Base-by-base conservation (phyloP, 257 asterid genomes). In the Capsicum chinense region DNA sequence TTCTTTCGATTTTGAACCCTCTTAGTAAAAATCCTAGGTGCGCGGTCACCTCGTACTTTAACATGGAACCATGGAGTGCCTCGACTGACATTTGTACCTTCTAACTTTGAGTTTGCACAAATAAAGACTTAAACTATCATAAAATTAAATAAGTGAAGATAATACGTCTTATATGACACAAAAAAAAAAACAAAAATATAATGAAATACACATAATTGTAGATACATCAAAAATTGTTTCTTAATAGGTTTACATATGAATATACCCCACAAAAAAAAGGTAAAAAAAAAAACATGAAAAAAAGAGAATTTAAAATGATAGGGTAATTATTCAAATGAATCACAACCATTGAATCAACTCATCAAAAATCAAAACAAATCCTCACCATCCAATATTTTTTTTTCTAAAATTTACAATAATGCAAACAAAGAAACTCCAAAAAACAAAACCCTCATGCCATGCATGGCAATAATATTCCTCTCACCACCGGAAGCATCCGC, bases 401-500 rank as follows among this genome's bases (percentile, higher is more conserved):
- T 56, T 56, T 62, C 19, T 26, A 76, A 17, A 8, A 69, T 69
- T 89, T 73, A 85, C 73, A 79, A 81, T 88, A 88, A 83, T 64
- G 19, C 85, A 84, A 90, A 16, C 11, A 83, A 60, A 15, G 86
- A 87, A 6, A 82, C 81, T 52, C 90, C 63, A 54, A 76, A 26
- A 76, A 52, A 1, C 63, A 52, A 88, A 69, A 84, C 6, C 48
- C 7, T 5, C 87, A 58, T 50, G 79, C 93, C 94, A 89, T 84
- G 91, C 92, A 88, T 17, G 15, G 63, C 63, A 76, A 52, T 39
- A 39, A 39, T 39, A 39, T 39, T 54, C 6, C 26, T 76, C 14
- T 87, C 90, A 19, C 12, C 85, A 8, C 86, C 92, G 7, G 71
- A 88, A 0, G 94, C 88, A 3, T 92, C 81, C 63, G 91, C 85